Evolutionary conservation across 2,329 filamentous ascomycete genomes (phyloP).

Genomic region (Tolypocladium ophioglossoides): DNA sequence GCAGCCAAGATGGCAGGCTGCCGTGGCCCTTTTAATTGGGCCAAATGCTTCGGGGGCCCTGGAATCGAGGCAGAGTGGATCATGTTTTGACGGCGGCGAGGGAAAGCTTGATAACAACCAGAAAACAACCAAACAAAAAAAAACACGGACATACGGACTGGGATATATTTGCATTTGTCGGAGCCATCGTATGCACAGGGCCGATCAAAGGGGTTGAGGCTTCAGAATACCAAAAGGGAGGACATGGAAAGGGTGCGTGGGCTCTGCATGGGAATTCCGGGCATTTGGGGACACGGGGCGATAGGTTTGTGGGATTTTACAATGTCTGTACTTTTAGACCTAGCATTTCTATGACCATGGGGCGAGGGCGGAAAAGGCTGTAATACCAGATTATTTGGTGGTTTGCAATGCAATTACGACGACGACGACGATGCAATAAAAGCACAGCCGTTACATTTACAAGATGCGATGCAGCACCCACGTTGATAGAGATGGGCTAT

Average conservation of each 20-base stretch:
- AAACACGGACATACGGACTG: not conserved
- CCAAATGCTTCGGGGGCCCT: constrained; percentile 43
- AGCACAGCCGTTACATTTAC: not conserved
- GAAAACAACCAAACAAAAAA: not conserved
- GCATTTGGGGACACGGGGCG: not conserved
- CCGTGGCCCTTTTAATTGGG: constrained; percentile 47
- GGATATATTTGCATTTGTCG: not conserved
- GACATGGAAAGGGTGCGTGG: not conserved
- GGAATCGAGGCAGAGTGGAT: constrained; percentile 55
- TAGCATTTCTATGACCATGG: not conserved
- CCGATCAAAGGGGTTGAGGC: not conserved
- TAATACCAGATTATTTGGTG: not conserved
- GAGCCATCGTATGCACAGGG: not conserved
- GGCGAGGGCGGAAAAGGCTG: not conserved
- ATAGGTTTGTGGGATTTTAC: not conserved
- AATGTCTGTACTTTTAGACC: not conserved
- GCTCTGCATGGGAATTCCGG: not conserved
- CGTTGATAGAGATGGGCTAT: not conserved
- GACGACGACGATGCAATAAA: not conserved
- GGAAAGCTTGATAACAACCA: not conserved
- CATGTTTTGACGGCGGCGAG: constrained; percentile 40
- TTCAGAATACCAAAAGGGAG: not conserved
- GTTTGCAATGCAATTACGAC: not conserved
- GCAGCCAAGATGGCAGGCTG: constrained; percentile 22
- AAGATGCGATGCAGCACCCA: not conserved